Evolutionary conservation across 208 protist species (phyloP), one percentile per base, ranked within the genome.

Genomic region (Acanthamoeba castellanii): DNA sequence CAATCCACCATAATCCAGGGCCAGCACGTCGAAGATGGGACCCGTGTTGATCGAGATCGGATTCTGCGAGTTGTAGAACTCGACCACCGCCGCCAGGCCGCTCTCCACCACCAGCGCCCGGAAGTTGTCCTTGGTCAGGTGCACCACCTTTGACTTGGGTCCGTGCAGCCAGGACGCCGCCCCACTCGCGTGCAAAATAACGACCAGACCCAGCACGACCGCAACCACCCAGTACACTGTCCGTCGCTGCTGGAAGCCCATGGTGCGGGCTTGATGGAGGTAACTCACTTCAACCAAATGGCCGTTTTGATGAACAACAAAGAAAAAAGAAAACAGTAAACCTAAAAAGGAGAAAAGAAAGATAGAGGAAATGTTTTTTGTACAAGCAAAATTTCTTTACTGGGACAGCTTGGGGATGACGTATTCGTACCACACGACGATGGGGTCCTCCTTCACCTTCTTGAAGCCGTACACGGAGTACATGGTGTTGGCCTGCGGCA

Each of bases 401-500:
- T 11, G 25, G 0, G 14, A 0, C 1, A 20, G n/a, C 64, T 72
- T 72, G n/a, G 30, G 57, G n/a, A 72, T n/a, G 30, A 37, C n/a
- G 37, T 81, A 81, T 34, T 87, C 78, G n/a, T 87, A 87, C 30
- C 27, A 34, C 8, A 87, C 78, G 47, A 8, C 78, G 78, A 87
- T 87, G 47, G 50, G 42, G 22, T 87, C 78, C 20, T 87, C 78
- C 18, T 34, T 87, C 27, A 61, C 42, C 47, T 22, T 87, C 78
- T 87, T 87, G 78, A 87, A 87, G 25, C 78, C 78, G 78, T 87
- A 87, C 30, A 14, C 22, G 0, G 78, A 59, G 50, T 87, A 87
- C 78, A 87, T 64, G n/a, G 78, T 87, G 78, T 87, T 87, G 78
- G 78, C 78, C 52, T 87, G 78, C 18, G 78, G 78, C 78, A 87